Conservation (phyloP, 192 early-diverging fungal genomes). For the Podila horticola region DNA sequence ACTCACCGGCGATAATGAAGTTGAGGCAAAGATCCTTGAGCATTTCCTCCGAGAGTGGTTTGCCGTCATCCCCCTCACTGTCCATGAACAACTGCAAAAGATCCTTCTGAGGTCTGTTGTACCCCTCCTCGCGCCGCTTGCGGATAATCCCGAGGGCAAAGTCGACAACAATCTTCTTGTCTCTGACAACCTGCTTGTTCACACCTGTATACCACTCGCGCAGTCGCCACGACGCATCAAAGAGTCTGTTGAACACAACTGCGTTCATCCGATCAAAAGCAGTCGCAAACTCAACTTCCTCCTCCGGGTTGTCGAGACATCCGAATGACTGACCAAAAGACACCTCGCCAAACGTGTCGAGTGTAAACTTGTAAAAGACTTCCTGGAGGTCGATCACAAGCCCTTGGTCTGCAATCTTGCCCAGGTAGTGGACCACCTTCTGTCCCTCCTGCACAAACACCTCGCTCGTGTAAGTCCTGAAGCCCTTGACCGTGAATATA, state of each 20-base stretch:
- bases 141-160: conserved; percentile 46
- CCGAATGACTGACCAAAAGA: conserved; percentile 41
- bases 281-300: conserved; percentile 54
- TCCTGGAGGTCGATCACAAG: conserved; percentile 56
- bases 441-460: conserved; percentile 29
- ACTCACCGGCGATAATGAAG: conserved; percentile 38
- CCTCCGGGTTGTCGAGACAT: conserved; percentile 26
- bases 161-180: conserved; percentile 40
- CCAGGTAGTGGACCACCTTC: conserved; percentile 15
- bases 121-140: conserved; percentile 18
- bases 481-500: conserved; percentile 26
- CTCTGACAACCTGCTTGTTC: conserved; percentile 14
- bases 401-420: conserved; percentile 32
- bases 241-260: conserved; percentile 34
- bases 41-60: conserved; percentile 49
- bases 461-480: conserved; percentile 27
- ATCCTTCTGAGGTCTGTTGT: conserved; percentile 39
- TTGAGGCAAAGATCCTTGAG: conserved; percentile 59
- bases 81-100: conserved; percentile 61
- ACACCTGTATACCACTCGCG: conserved; percentile 29
- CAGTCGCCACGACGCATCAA: conserved; percentile 32
- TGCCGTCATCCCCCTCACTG: conserved; percentile 50
- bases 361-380: conserved; percentile 59
- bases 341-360: conserved; percentile 60
- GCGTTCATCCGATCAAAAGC: conserved; percentile 64